phyloP scores from a whole-genome alignment of 495 filamentous ascomycete species.

The Penicillium nucicola region DNA sequence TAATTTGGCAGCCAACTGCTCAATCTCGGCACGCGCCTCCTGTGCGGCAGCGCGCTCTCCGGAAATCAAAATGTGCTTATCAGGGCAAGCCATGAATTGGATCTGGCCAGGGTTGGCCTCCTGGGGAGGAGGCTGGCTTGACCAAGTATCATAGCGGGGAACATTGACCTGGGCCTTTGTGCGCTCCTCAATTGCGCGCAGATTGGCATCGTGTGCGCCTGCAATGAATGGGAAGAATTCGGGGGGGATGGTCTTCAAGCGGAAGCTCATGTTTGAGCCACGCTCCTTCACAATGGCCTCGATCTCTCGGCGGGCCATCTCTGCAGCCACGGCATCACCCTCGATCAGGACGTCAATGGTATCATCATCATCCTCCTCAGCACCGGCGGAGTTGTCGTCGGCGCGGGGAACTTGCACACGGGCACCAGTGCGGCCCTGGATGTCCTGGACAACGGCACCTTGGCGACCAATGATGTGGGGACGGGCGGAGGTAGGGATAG shows the following conservation, averaged over 20 bases:
- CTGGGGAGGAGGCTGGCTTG: slow-evolving; percentile 64
- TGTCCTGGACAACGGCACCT: slow-evolving; percentile 83
- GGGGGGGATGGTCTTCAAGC: slow-evolving; percentile 76
- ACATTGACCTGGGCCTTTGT: slow-evolving; percentile 73
- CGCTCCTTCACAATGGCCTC: slow-evolving; percentile 81
- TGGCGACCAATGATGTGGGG: slow-evolving; percentile 87
- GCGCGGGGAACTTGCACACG: slow-evolving; percentile 82
- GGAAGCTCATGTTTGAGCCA: slow-evolving; percentile 72
- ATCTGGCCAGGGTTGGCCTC: slow-evolving; percentile 61
- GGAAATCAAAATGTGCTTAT: slow-evolving; percentile 74
- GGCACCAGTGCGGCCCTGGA: slow-evolving; percentile 81
- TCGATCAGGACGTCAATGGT: slow-evolving; percentile 84
- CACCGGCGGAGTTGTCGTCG: slow-evolving; percentile 52
- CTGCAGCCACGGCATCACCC: slow-evolving; percentile 80
- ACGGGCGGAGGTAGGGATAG: slow-evolving; percentile 77
- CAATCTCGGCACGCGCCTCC: slow-evolving; percentile 73
- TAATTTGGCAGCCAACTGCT: slow-evolving; percentile 69
- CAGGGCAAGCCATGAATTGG: slow-evolving; percentile 61
- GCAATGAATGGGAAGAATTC: slow-evolving; percentile 96
- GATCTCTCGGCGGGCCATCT: slow-evolving; percentile 77
- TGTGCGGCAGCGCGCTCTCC: slow-evolving; percentile 84
- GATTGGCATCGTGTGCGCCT: slow-evolving; percentile 67
- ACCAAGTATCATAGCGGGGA: slow-evolving; percentile 75
- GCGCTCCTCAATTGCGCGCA: slow-evolving; percentile 66
- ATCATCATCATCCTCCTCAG: slow-evolving; percentile 68